Evolutionary conservation across 2,329 filamentous ascomycete species (phyloP), one percentile per base, ranked within the genome.

Genomic region (Neonectria magnoliae): DNA sequence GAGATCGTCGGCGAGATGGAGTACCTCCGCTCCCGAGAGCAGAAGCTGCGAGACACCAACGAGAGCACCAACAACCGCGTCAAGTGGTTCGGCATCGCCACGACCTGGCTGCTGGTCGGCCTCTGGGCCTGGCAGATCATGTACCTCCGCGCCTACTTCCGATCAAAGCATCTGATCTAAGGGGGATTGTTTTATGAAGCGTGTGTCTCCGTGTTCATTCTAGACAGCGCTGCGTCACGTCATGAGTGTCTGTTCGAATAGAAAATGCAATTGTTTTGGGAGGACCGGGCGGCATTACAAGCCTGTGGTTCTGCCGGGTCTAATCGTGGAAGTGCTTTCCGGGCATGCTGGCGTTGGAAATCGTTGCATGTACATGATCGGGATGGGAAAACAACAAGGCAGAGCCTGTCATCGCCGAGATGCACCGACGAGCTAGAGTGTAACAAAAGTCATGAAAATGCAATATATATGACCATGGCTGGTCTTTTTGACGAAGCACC

Each of bases 41-140:
- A 97, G 88, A 97, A 93, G 85, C 87, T 99, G 74, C 88, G 96
- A 79, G 95, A 99, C 83, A 99, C 96, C 73, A 99, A 99, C 81
- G 96, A 99, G 90, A 98, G 95, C 86, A 99, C 96, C 71, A 99
- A 99, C 83, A 96, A 92, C 82, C 89, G 96, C 64, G 96, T 99
- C 76, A 99, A 98, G 86, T 98, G 93, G 94, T 99, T 99, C 81
- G 95, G 95, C 53, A 90, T 98, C 79, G 89, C 90, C 70, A 98
- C 95, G 29, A 98, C 97, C 83, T 91, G 93, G 67, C 91, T 98
- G 85, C 84, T 99, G 73, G 85, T 98, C 71, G 93, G 88, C 36
- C 85, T 99, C 73, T 97, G 96, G 80, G 94, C 85, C 45, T 99
- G 96, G 96, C 96, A 99, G 89, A 93, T 99, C 77, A 90, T 99